A percentile compares a stretch with the other conserved stretches of the same genome.
Evolutionary conservation across 2,329 filamentous ascomycete species (phyloP).

Genomic region (Epichloe bromicola): DNA sequence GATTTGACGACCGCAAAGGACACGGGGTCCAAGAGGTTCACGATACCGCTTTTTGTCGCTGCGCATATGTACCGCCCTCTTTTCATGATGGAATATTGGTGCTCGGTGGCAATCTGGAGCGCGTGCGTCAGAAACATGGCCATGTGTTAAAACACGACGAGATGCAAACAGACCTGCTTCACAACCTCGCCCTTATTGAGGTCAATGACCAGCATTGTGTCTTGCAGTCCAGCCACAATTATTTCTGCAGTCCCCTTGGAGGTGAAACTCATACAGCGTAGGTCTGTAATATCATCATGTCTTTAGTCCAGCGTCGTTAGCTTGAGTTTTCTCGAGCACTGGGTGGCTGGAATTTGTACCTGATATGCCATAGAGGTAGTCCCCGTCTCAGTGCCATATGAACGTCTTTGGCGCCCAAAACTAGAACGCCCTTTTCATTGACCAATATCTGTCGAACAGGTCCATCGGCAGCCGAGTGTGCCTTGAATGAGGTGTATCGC

Average conservation of each 20-base stretch:
- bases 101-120: slow-evolving; percentile 35
- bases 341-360: slow-evolving; percentile 28
- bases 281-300: slow-evolving; percentile 65
- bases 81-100: slow-evolving; percentile 86
- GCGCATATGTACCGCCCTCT: slow-evolving; percentile 84
- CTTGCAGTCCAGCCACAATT: slow-evolving; percentile 75
- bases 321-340: background rate
- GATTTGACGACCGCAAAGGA: slow-evolving; percentile 68
- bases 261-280: slow-evolving; percentile 92
- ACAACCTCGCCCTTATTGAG: slow-evolving; percentile 58
- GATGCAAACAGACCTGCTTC: slow-evolving; percentile 38
- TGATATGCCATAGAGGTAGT: slow-evolving; percentile 76
- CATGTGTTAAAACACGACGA: background rate
- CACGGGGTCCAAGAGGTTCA: slow-evolving; percentile 74
- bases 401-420: slow-evolving; percentile 68
- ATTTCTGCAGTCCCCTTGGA: slow-evolving; percentile 74
- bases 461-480: slow-evolving; percentile 60
- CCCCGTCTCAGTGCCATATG: slow-evolving; percentile 83
- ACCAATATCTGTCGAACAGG: slow-evolving; percentile 79
- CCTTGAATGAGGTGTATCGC: slow-evolving; percentile 80
- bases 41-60: slow-evolving; percentile 66
- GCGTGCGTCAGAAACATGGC: slow-evolving; percentile 16
- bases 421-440: slow-evolving; percentile 80
- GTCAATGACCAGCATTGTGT: slow-evolving; percentile 68
- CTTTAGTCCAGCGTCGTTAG: slow-evolving; percentile 22